phyloP scores from a whole-genome alignment of 768 basidiomycete genomes.

The Trametes gibbosa region DNA sequence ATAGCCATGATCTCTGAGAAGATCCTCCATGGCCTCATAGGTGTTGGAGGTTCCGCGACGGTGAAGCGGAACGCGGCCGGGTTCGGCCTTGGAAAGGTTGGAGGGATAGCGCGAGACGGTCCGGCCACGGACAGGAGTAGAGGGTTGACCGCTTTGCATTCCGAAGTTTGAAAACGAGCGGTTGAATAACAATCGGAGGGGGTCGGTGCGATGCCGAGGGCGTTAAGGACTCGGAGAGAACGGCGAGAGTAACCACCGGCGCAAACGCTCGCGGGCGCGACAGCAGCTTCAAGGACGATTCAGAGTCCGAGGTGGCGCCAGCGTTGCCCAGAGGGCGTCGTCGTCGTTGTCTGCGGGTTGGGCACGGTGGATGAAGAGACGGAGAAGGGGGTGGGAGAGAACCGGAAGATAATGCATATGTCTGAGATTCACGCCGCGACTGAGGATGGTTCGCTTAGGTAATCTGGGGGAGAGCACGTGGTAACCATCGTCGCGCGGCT shows the following conservation, averaged over 20 bases:
- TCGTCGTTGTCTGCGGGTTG: neutral
- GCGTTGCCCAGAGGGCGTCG: neutral
- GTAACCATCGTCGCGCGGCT: neutral
- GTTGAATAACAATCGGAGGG: neutral
- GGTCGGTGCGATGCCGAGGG: neutral
- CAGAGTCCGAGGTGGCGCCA: neutral
- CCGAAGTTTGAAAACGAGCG: neutral
- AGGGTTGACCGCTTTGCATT: conserved; percentile 13
- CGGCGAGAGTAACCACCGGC: neutral
- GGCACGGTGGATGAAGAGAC: neutral
- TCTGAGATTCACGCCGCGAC: conserved; percentile 10
- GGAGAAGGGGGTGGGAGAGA: neutral
- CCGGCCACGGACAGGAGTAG: conserved; percentile 26
- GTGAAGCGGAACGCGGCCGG: conserved; percentile 64
- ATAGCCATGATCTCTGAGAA: conserved; percentile 85
- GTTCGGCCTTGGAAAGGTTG: conserved; percentile 41
- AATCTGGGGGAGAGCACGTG: conserved; percentile 11
- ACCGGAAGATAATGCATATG: neutral
- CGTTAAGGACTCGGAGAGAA: neutral
- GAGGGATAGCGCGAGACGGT: conserved; percentile 46
- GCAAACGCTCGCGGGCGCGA: neutral
- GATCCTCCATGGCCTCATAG: conserved; percentile 82
- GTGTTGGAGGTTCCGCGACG: conserved; percentile 75
- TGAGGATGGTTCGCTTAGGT: conserved; percentile 11
- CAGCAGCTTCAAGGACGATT: neutral